Conservation (phyloP, 2,329 filamentous ascomycete species). For the Plectosphaerella cucumerina region DNA sequence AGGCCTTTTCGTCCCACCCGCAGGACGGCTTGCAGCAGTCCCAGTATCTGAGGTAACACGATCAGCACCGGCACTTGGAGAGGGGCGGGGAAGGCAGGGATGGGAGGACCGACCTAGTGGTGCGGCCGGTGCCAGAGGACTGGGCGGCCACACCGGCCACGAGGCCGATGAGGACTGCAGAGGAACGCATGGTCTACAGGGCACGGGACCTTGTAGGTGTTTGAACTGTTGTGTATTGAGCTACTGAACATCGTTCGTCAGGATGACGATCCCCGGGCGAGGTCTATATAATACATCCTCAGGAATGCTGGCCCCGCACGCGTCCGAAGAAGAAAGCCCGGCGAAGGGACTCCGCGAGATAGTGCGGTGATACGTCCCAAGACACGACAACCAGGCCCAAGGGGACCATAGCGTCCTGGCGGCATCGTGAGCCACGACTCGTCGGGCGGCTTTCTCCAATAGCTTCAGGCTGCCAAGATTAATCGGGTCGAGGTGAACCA, state of each 20-base stretch:
- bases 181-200: neutral
- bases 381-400: neutral
- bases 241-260: neutral
- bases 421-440: neutral
- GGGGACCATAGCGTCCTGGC: neutral
- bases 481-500: neutral
- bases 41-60: conserved; percentile 38
- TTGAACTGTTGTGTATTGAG: neutral
- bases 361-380: neutral
- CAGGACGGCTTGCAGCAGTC: conserved; percentile 72
- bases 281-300: neutral
- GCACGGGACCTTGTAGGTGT: too few species aligned
- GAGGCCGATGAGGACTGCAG: neutral
- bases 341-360: neutral
- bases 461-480: neutral
- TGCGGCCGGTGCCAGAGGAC: neutral
- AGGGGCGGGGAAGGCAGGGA: neutral
- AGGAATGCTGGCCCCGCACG: neutral
- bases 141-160: neutral
- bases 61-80: neutral
- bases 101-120: neutral
- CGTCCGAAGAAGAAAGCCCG: neutral
- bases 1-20: conserved; percentile 49
- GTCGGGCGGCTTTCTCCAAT: neutral
- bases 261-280: neutral